Base-by-base conservation (phyloP, 1,284 basidiomycete genomes). In the Cryptococcus deneoformans region DNA sequence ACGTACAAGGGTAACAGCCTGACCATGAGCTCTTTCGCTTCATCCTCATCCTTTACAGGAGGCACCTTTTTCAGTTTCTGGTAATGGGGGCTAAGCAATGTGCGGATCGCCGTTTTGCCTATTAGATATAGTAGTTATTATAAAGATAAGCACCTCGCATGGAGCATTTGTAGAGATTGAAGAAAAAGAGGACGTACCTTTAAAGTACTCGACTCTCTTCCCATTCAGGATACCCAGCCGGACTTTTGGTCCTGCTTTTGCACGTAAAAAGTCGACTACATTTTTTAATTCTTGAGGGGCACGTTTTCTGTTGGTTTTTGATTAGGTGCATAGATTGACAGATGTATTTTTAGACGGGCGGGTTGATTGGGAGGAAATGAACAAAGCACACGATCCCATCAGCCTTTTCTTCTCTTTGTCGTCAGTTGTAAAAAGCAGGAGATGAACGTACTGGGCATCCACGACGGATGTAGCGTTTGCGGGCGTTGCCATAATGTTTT, bases 161-260 rank as follows among this genome's bases (percentile, higher is more conserved):
- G 14, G n/a, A 6, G 5, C 24, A 9, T n/a, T n/a, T 29, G 29
- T 29, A 29, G 29, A 29, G 29, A 29, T 1, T 29, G 29, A 29
- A n/a, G 6, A 44, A 29, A n/a, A n/a, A 44, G n/a, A 44, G 24
- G 24, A 44, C 83, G 66, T 64, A 90, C 92, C 95, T 82, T 95
- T 98, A 82, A 99, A 99, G 80, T 98, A 98, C 77, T 98, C 95
- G 56, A 94, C 83, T 49, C 95, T 87, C 78, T 96, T 97, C 42
- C 95, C 96, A 68, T 92, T 92, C 70, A 98, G 80, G 6, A 93
- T 87, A 42, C 95, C 95, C 4, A 89, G 86, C 62, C 90, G 84
- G 57, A 88, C 86, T 81, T 97, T 97, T 70, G 96, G 87, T 11
- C 91, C 91, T 35, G 92, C 83, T 70, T 86, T 87, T 65, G 88